Base-by-base conservation (phyloP, 192 early-diverging fungal species). In the Coemansia sp. region DNA sequence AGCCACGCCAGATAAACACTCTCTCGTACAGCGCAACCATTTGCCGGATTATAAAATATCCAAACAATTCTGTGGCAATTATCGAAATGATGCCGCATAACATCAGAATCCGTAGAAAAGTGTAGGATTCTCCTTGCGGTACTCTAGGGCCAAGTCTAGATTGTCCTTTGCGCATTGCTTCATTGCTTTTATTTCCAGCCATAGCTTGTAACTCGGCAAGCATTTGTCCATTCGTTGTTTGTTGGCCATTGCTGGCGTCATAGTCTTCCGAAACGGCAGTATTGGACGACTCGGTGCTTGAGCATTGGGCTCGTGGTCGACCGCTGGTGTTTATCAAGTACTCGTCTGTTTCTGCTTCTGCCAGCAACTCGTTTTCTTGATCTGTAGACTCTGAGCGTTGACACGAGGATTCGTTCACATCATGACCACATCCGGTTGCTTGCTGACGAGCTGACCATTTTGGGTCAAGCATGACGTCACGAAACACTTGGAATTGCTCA, bases 401-500 rank as follows among this genome's bases (percentile, higher is more conserved):
- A 41, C 9, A 41, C 10, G 39, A 14, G 8, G 39, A 10, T 41
- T 9, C 14, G 0, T 14, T 2, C 14, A 14, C 9, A 14, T 14
- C 39, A 14, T 9, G 14, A 14, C 8, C 14, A 9, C 4, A 2
- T 14, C 9, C 14, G 14, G 39, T 12, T 10, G 17, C 52, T 24
- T 11, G 24, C 24, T 54, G 52, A 4, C 52, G 27, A 12, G 52
- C 60, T 15, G 47, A 21, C 65, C 62, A 77, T 2, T 56, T 12
- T 15, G 54, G 54, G 41, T 71, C 66, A 24, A 69, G 64, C 69
- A 77, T 77, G 38, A 67, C 58, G 11, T 64, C 59, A 12, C 69
- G 75, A 48, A 70, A 76, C 14, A 76, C 64, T 25, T 65, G 43
- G 25, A 67, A 70, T 47, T 76, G 74, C 11, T 57, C 51, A 50